Conservation (phyloP, 1,284 basidiomycete species). For the Lentinula novae-zelandiae region DNA sequence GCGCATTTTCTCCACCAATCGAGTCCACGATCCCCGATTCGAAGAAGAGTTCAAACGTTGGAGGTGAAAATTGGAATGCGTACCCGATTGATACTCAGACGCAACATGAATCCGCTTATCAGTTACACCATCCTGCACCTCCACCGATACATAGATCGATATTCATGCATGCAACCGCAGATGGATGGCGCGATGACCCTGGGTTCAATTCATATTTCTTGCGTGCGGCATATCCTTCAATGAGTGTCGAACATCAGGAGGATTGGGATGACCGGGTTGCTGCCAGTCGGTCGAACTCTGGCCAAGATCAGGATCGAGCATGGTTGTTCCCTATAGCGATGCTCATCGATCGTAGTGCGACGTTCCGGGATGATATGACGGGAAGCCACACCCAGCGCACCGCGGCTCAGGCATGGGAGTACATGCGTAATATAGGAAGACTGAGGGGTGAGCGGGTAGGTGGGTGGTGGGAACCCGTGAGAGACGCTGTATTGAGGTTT, state of each 20-base stretch:
- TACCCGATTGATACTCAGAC: not conserved
- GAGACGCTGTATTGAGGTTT: constrained; percentile 58
- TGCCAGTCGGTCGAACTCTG: constrained; percentile 27
- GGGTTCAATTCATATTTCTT: constrained; percentile 74
- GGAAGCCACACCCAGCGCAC: constrained; percentile 64
- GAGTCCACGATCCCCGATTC: no score
- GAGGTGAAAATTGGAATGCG: not conserved
- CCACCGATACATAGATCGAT: constrained; percentile 65
- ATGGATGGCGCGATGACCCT: constrained; percentile 71
- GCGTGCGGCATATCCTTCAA: constrained; percentile 71
- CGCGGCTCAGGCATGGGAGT: constrained; percentile 59
- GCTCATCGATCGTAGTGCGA: constrained; percentile 70
- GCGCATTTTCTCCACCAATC: constrained; percentile 29
- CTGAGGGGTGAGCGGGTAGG: constrained; percentile 31
- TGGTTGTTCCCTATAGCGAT: constrained; percentile 59
- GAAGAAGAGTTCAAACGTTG: not conserved
- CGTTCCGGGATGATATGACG: constrained; percentile 63
- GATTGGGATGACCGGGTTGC: constrained; percentile 67
- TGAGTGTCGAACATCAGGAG: constrained; percentile 60
- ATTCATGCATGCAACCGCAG: constrained; percentile 53
- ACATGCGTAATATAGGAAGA: constrained; percentile 36
- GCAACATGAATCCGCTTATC: constrained; percentile 1
- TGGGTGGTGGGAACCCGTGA: constrained; percentile 70
- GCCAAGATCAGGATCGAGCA: constrained; percentile 19
- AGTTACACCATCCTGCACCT: constrained; percentile 25